Evolutionary conservation across 192 early-diverging fungal genomes (phyloP), one percentile per base, ranked within the genome.

Genomic region (Podila epicladia): DNA sequence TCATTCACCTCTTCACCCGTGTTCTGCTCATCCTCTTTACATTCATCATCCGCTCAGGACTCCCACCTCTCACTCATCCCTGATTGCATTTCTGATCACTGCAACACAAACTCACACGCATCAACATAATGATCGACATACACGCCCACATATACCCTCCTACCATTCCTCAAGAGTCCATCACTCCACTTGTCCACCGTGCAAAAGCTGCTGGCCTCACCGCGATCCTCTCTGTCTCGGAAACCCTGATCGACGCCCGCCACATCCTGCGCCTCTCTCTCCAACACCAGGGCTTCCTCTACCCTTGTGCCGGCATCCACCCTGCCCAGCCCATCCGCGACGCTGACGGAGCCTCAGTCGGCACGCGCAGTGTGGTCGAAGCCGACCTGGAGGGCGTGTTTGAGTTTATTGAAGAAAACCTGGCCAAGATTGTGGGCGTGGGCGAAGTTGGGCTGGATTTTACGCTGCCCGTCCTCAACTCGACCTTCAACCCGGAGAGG

Each of bases 381-480:
- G 74, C 84, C 1, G 85, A 90, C 63, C 71, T 78, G 22, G 73
- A 86, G 22, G 73, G 74, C 33, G 75, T 87, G 35, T 67, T 86
- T 55, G 74, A 83, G 13, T 82, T 86, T 19, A 82, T 87, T 53
- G 60, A 77, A 48, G 69, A 88, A 41, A 80, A 82, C 50, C 57
- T 69, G n/a, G 11, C 67, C 2, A 72, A 69, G 17, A 67, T 88
- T 53, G 77, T 76, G 5, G 76, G 74, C 17, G 66, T 87, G 48
- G 82, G 84, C 9, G 85, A 86, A 74, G 86, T 90, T 37, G 87
- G 87, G 2, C 64, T 90, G 20, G 86, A 88, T 62, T 90, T 88
- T 69, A 85, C 86, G 29, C 74, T 72, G 0, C 85, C 82, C 3
- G 76, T 88, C 32, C 62, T 88, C 33, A 67, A 69, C 26, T 75